These are phyloP conservation scores for Alternaria dauci DNA, from an alignment of 2,329 filamentous ascomycete genomes.

Conservation along the genomic window DNA sequence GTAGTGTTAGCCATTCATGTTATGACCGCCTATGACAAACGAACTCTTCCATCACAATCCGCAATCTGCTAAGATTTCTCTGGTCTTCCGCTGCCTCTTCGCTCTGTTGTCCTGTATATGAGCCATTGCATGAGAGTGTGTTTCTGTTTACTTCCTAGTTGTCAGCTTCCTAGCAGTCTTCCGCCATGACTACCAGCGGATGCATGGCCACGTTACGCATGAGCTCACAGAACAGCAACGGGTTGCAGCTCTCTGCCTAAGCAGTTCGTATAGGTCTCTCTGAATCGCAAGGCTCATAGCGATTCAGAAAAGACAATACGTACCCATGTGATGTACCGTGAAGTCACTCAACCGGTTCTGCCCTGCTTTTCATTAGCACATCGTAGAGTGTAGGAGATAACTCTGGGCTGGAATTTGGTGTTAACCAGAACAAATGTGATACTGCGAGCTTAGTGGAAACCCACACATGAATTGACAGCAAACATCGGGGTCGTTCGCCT, in stretches of 20 bases:
- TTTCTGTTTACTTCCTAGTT: background rate
- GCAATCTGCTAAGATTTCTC: background rate
- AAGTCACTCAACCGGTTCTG: too few species aligned
- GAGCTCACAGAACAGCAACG: too few species aligned
- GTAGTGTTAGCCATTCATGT: background rate
- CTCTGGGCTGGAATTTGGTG: background rate
- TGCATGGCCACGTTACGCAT: too few species aligned
- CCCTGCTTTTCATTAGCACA: too few species aligned
- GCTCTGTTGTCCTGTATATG: background rate
- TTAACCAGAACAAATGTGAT: background rate
- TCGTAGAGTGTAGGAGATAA: background rate
- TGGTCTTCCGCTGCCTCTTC: background rate
- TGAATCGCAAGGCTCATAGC: too few species aligned
- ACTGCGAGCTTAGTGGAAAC: background rate
- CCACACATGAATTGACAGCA: background rate
- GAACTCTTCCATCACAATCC: background rate
- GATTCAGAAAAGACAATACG: too few species aligned
- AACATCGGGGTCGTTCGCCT: fast-evolving
- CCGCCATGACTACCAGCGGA: too few species aligned
- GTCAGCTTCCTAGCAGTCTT: background rate
- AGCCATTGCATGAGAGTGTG: background rate
- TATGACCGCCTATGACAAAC: background rate
- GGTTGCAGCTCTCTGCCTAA: too few species aligned
- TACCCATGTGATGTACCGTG: too few species aligned
- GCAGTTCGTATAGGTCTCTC: too few species aligned